Evolutionary conservation across 148 eudicot genomes (phyloP), one percentile per base, ranked within the genome.

Genomic region (Drosera capensis): DNA sequence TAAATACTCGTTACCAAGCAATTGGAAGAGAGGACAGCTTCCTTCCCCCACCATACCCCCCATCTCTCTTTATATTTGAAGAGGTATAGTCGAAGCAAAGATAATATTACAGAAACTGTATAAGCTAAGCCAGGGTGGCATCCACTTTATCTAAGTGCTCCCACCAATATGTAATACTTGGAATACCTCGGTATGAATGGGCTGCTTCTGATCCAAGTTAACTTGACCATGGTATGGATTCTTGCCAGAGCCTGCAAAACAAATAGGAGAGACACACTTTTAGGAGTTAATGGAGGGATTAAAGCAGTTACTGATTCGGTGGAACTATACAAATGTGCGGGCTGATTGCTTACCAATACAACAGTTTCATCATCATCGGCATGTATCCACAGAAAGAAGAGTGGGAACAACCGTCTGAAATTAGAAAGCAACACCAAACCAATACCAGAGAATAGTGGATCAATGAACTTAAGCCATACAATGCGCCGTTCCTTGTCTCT

Each of bases 301-400:
- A n/a, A n/a, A n/a, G n/a, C n/a, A n/a, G n/a, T n/a, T n/a, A n/a
- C n/a, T n/a, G n/a, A n/a, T n/a, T n/a, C n/a, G n/a, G n/a, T n/a
- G n/a, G n/a, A n/a, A n/a, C n/a, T n/a, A n/a, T n/a, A n/a, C n/a
- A n/a, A n/a, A n/a, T n/a, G n/a, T n/a, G n/a, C n/a, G n/a, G n/a
- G n/a, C n/a, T n/a, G n/a, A n/a, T n/a, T n/a, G n/a, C 59, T 63
- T 68, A 92, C 99, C 94, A 92, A 62, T 45, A 81, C 23, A 64
- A 82, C 75, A 34, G 88, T 78, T 63, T 72, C 82, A 49, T 92
- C 94, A 62, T 92, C 99, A 68, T 81, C 99, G 43, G 78, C 80
- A 68, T 85, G 99, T 74, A 92, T 72, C 99, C 99, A 92, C 60
- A 68, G 63, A 65, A 92, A 81, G 79, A 81, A 82, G 43, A 92